Percentiles rank a stretch among this genome's conserved stretches.
These are phyloP conservation scores for Jackrogersella minutella DNA, from an alignment of 495 filamentous ascomycete genomes.

Conservation along the genomic window DNA sequence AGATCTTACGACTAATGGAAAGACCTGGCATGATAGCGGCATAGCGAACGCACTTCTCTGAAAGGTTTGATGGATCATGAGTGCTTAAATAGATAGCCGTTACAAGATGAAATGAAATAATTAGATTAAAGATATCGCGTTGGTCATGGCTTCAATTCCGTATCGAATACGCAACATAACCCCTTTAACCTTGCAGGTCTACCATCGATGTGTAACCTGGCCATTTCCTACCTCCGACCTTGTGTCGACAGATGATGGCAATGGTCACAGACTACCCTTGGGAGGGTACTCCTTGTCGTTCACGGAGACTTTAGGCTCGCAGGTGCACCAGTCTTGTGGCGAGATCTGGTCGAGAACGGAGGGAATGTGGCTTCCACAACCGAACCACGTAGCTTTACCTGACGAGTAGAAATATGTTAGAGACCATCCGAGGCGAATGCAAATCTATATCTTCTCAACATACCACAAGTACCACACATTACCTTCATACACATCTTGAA, in stretches of 20 bases:
- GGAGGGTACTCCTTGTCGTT: constrained; percentile 71
- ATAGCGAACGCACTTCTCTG: not conserved
- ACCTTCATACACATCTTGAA: constrained; percentile 47
- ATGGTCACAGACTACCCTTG: too few species aligned
- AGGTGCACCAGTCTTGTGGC: constrained; percentile 68
- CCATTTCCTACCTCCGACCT: not conserved
- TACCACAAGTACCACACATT: constrained; percentile 42
- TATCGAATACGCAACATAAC: not conserved
- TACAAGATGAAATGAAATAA: not conserved
- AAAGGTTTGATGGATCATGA: not conserved
- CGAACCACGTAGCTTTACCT: constrained; percentile 76
- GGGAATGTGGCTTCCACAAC: constrained; percentile 75
- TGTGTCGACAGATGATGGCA: too few species aligned
- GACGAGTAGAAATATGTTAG: not conserved
- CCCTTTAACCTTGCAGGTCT: too few species aligned
- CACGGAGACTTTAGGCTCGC: constrained; percentile 66
- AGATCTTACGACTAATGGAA: not conserved
- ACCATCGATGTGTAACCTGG: too few species aligned
- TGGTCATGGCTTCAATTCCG: not conserved
- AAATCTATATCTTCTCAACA: not conserved
- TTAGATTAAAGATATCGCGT: not conserved
- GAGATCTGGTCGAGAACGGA: constrained; percentile 70
- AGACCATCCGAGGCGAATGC: not conserved
- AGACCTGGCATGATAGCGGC: not conserved
- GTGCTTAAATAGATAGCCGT: not conserved